phyloP scores from a whole-genome alignment of 2,329 filamentous ascomycete genomes.

The Rugonectria rugulosa region DNA sequence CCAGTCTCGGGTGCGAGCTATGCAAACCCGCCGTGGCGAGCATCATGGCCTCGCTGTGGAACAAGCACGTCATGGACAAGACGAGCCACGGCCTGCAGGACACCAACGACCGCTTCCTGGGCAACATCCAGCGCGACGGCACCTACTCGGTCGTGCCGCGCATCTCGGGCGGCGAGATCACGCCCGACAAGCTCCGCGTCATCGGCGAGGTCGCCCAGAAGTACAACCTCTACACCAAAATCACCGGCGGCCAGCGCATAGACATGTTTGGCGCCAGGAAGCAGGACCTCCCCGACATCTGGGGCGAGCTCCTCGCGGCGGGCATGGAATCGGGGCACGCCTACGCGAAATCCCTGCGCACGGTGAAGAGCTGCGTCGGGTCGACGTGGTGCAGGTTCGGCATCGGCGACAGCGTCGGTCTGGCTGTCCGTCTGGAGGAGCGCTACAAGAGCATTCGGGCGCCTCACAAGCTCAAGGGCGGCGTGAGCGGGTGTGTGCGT shows the following conservation, averaged over 20 bases:
- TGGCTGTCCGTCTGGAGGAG: conserved; percentile 88
- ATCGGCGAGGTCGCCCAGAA: conserved; percentile 87
- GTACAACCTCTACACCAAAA: conserved; percentile 87
- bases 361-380: conserved; percentile 91
- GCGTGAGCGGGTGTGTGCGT: conserved; percentile 88
- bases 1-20: conserved; percentile 82
- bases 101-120: conserved; percentile 88
- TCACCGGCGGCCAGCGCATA: conserved; percentile 90
- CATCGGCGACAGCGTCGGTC: conserved; percentile 87
- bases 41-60: conserved; percentile 84
- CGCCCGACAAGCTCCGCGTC: conserved; percentile 81
- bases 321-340: conserved; percentile 92
- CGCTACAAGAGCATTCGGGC: conserved; percentile 90
- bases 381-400: conserved; percentile 92
- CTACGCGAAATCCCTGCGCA: conserved; percentile 87
- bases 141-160: conserved; percentile 90
- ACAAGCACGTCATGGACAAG: conserved; percentile 80
- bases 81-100: conserved; percentile 80
- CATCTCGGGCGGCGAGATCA: conserved; percentile 86
- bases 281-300: conserved; percentile 83
- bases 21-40: conserved; percentile 86
- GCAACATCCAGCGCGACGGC: conserved; percentile 90
- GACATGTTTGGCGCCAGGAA: conserved; percentile 93
- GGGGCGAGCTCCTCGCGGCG: conserved; percentile 79
- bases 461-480: conserved; percentile 91